Base-by-base conservation (phyloP, 148 eudicot species). In the Rhododendron williamsianum region DNA sequence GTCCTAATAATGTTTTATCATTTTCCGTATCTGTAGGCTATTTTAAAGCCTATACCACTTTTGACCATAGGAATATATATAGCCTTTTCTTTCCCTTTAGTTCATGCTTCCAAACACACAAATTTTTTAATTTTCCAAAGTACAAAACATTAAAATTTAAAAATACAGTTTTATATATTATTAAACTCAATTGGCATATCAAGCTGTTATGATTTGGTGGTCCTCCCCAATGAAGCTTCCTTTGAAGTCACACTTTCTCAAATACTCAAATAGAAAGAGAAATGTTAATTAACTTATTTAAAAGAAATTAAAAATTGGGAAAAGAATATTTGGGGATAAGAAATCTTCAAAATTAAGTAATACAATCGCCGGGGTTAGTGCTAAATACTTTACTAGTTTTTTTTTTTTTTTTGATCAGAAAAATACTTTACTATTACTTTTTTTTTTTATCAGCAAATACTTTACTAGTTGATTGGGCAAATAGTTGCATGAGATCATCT, bases 11-110 rank as follows among this genome's bases (percentile, higher is more conserved):
- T 65, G 18, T 19, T 67, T 9, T 25, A n/a, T 67, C 73, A 67
- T 58, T 41, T 69, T 25, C 25, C 27, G 12, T 33, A 30, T 49
- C 4, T 4, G 43, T 84, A 54, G 67, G 86, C 73, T 82, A 84
- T 84, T 78, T 56, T 60, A 65, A 65, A 49, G 82, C 76, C 88
- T 83, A 86, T 73, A 58, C 27, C 80, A 78, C 85, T 78, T 86
- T 86, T 86, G 88, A 86, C 88, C 76, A 86, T 86, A 78, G 82
- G 78, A 30, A 38, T 19, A 11, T 25, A 30, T 25, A 30, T 60
- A 58, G 83, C 85, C 83, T 82, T 86, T 82, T 83, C 85, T 86
- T 86, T 72, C n/a, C 73, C 80, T 86, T 54, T 76, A 72, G 51
- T 60, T 52, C 71, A 76, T 82, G 82, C 51, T 73, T 72, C 30